Percentiles rank a stretch among this genome's conserved stretches.
phyloP scores from a whole-genome alignment of 2,329 filamentous ascomycete species.

The Sclerotinia trifoliorum region DNA sequence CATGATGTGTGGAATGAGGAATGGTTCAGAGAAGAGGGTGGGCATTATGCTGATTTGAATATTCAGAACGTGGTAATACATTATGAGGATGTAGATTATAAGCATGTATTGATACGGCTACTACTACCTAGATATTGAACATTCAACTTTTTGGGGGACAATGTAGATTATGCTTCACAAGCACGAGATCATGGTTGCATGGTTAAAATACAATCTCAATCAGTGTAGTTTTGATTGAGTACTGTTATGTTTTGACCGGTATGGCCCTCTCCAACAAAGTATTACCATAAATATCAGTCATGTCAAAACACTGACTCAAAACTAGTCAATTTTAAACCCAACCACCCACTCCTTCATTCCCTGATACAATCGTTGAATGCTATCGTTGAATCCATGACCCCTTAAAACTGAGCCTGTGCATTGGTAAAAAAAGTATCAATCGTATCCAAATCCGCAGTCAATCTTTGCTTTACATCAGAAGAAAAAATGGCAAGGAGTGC shows the following conservation, averaged over 20 bases:
- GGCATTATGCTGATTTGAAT: too few relatives aligned
- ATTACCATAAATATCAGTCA: background rate
- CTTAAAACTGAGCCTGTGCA: background rate
- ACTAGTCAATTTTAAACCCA: background rate
- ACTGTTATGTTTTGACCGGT: background rate
- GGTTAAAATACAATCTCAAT: background rate
- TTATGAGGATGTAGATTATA: background rate
- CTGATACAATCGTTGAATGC: background rate
- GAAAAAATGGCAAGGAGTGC: conserved; percentile 28
- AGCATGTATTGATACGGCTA: too few relatives aligned
- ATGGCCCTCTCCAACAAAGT: background rate
- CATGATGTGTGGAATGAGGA: background rate
- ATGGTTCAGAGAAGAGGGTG: background rate
- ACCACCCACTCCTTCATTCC: background rate
- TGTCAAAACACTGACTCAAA: background rate
- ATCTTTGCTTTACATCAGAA: conserved; percentile 19
- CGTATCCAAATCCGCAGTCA: background rate
- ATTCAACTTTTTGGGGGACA: background rate
- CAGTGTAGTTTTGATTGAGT: background rate
- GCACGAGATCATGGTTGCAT: background rate
- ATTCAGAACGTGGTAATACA: too few relatives aligned
- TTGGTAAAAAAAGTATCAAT: background rate
- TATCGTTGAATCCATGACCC: background rate
- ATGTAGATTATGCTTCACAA: background rate
- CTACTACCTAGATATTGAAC: background rate